Base-by-base conservation (phyloP, 495 filamentous ascomycete genomes). In the Daldinia childiae region DNA sequence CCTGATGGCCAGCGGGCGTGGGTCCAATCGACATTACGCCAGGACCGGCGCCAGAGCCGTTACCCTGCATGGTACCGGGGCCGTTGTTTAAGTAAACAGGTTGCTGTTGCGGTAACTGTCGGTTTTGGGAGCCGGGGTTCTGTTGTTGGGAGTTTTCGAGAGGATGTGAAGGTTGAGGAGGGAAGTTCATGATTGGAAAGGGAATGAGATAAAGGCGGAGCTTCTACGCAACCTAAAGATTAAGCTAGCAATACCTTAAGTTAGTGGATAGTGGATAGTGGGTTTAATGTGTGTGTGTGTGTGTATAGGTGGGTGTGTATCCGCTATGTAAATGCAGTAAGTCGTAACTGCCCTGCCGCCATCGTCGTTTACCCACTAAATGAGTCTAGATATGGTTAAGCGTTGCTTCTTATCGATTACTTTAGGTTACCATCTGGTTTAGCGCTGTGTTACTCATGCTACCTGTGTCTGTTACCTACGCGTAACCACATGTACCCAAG, bases 1-100 rank as follows among this genome's bases (percentile, higher is more conserved):
- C 91, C 81, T 95, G 91, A 74, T 95, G 92, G 19, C 93, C 92
- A 24, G 92, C 92, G 62, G 90, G 91, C 75, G 90, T 90, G 19
- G 91, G 90, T n/a, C 72, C 76, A 24, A 76, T 64, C 6, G 76
- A 48, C 72, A 75, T 76, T 57, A 88, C 78, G 54, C 81, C 80
- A 52, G 77, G 79, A 36, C 78, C 78, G 72, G 80, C 77, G 68
- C 79, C 79, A 64, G 72, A 80, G 69, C 85, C 88, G 70, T 88
- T 89, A 76, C 90, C 87, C 55, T 78, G 76, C 76, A 78, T 78
- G 24, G 21, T 45, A 52, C 86, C 87, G 9, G 58, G 58, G 51
- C 86, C 86, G 74, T 90, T 91, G 69, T 85, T 83, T 66, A 87
- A 84, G 51, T 67, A 62, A 41, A 75, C 39, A 50, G 51, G 75